Percentiles rank a stretch among this genome's conserved stretches.
Evolutionary conservation across 2,329 filamentous ascomycete genomes (phyloP).

Genomic region (Tolypocladium ophioglossoides): DNA sequence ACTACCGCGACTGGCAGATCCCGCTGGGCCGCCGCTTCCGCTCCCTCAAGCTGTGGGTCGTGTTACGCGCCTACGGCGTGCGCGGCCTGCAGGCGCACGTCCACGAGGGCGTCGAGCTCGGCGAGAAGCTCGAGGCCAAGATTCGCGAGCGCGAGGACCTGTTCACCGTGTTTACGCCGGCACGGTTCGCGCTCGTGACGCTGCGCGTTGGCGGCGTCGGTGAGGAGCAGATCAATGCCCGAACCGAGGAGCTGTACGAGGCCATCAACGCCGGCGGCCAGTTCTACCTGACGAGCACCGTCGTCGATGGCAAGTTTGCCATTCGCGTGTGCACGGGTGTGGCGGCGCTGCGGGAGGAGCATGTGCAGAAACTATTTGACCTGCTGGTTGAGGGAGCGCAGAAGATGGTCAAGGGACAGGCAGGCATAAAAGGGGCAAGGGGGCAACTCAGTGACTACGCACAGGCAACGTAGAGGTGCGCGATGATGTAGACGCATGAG

Average conservation of each 20-base stretch:
- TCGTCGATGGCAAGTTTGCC: conserved; percentile 62
- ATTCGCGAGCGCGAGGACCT: conserved; percentile 52
- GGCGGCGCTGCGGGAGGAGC: conserved; percentile 61
- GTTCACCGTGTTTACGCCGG: conserved; percentile 64
- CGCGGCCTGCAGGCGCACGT: conserved; percentile 66
- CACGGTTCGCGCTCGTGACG: conserved; percentile 70
- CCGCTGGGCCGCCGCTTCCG: conserved; percentile 83
- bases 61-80: conserved; percentile 73
- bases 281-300: conserved; percentile 72
- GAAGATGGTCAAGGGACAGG: conserved; percentile 25
- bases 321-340: conserved; percentile 69
- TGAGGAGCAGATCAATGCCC: conserved; percentile 47
- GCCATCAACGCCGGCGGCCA: conserved; percentile 61
- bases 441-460: neutral
- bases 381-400: conserved; percentile 57
- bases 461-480: neutral
- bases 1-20: conserved; percentile 97
- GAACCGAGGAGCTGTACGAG: conserved; percentile 70
- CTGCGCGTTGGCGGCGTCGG: conserved; percentile 45
- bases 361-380: conserved; percentile 64
- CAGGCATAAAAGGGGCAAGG: neutral
- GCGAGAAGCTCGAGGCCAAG: conserved; percentile 57
- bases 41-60: conserved; percentile 90
- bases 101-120: conserved; percentile 54
- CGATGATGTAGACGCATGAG: neutral